Evolutionary conservation across 1,284 basidiomycete species (phyloP).

Genomic region (Mrakiaceae sp.): DNA sequence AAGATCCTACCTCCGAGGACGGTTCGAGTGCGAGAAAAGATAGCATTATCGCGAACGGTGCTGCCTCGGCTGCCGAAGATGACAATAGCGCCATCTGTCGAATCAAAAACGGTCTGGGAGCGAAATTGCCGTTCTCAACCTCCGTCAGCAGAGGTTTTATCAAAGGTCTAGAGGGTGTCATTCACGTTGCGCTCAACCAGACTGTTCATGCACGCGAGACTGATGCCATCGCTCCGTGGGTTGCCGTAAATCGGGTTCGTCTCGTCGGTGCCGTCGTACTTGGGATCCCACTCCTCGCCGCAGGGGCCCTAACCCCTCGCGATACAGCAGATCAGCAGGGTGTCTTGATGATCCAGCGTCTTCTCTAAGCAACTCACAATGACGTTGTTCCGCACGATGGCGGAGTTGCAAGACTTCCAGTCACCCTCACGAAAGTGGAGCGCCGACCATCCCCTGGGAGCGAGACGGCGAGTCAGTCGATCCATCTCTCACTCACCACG

Average conservation of each 20-base stretch:
- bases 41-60: conserved; percentile 29
- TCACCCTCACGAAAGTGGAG: conserved; percentile 37
- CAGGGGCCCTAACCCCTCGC: conserved; percentile 29
- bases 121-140: too few relatives aligned
- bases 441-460: conserved; percentile 34
- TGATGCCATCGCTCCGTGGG: conserved; percentile 36
- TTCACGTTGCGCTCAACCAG: conserved; percentile 34
- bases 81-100: conserved; percentile 37
- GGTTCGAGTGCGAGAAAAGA: conserved; percentile 32
- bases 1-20: conserved; percentile 26
- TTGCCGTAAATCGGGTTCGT: conserved; percentile 29
- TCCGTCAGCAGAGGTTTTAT: neutral
- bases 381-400: conserved; percentile 29
- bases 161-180: neutral
- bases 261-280: conserved; percentile 33
- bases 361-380: conserved; percentile 25
- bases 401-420: conserved; percentile 29
- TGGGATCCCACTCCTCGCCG: conserved; percentile 38
- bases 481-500: neutral
- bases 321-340: neutral
- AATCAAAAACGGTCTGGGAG: conserved; percentile 32
- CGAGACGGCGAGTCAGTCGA: neutral
- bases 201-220: conserved; percentile 35
- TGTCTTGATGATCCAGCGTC: too few relatives aligned
- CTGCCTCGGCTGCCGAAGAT: conserved; percentile 34